Percentiles rank a stretch among this genome's conserved stretches.
Conservation (phyloP, 768 basidiomycete species). For the Termitomyces eurrhizus region DNA sequence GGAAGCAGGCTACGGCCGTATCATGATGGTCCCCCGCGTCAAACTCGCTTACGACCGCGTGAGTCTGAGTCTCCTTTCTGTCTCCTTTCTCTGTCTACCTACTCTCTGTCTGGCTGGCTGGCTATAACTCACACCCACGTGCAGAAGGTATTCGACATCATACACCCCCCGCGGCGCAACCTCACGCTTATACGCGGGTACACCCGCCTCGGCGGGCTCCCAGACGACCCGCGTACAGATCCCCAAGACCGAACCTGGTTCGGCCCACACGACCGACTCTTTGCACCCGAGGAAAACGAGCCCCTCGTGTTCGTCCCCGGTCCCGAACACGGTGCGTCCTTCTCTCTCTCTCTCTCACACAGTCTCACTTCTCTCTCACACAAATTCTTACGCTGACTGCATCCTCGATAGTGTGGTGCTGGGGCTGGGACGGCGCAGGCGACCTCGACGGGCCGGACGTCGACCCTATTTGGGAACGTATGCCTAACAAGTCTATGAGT, state of each 20-base stretch:
- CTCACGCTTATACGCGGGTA: conserved; percentile 95
- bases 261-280: conserved; percentile 93
- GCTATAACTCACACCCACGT: neutral
- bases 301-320: conserved; percentile 74
- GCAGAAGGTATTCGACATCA: conserved; percentile 91
- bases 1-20: conserved; percentile 92
- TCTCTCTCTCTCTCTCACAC: neutral
- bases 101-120: no score
- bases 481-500: conserved; percentile 60
- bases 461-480: conserved; percentile 93
- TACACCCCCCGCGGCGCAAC: conserved; percentile 88
- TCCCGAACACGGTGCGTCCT: conserved; percentile 76
- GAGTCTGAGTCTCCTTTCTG: conserved; percentile 20
- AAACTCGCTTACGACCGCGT: conserved; percentile 94
- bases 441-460: conserved; percentile 98
- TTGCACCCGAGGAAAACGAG: conserved; percentile 83
- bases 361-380: neutral
- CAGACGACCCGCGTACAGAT: conserved; percentile 94
- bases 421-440: conserved; percentile 99
- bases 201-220: conserved; percentile 90
- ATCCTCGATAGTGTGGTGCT: conserved; percentile 82
- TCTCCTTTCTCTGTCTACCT: neutral
- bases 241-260: conserved; percentile 99
- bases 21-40: conserved; percentile 96
- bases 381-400: no score